Conservation (phyloP, 192 early-diverging fungal genomes). For the Gryganskiella cystojenkinii region DNA sequence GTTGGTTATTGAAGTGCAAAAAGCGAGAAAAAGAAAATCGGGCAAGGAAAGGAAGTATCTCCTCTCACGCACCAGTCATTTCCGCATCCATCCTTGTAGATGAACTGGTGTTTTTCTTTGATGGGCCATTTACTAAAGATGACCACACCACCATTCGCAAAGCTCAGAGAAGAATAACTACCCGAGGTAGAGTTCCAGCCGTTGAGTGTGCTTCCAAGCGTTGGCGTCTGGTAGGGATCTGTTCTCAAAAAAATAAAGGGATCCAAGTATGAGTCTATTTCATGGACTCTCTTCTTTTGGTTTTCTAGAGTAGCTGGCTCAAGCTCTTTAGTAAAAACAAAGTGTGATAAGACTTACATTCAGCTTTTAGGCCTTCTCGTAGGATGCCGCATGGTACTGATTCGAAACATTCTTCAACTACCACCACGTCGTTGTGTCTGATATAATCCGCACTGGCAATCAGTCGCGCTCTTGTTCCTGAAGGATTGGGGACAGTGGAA, state of each 20-base stretch:
- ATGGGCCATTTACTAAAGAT: slow-evolving; percentile 16
- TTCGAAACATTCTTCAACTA: slow-evolving; percentile 5
- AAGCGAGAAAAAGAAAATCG: background rate
- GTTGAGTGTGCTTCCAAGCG: background rate
- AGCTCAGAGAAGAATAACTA: background rate
- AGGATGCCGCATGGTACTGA: background rate
- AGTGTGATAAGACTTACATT: slow-evolving; percentile 5
- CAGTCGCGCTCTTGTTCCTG: background rate
- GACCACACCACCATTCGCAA: slow-evolving; percentile 6
- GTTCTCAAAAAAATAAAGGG: background rate
- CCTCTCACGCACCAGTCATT: background rate
- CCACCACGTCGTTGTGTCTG: slow-evolving; percentile 2
- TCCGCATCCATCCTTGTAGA: background rate
- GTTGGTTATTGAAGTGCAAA: background rate
- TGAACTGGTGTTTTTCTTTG: slow-evolving; percentile 11
- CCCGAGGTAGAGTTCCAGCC: slow-evolving; percentile 6
- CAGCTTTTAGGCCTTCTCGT: slow-evolving; percentile 2
- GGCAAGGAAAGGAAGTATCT: background rate
- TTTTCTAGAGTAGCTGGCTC: too few species aligned
- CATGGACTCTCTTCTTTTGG: too few species aligned
- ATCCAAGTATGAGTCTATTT: too few species aligned
- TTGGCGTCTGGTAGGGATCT: background rate
- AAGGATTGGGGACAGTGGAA: background rate
- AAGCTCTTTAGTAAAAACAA: too few species aligned
- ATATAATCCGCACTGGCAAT: slow-evolving; percentile 8